Base-by-base conservation (phyloP, 177 flowering plant species). In the Vitis hybrid region DNA sequence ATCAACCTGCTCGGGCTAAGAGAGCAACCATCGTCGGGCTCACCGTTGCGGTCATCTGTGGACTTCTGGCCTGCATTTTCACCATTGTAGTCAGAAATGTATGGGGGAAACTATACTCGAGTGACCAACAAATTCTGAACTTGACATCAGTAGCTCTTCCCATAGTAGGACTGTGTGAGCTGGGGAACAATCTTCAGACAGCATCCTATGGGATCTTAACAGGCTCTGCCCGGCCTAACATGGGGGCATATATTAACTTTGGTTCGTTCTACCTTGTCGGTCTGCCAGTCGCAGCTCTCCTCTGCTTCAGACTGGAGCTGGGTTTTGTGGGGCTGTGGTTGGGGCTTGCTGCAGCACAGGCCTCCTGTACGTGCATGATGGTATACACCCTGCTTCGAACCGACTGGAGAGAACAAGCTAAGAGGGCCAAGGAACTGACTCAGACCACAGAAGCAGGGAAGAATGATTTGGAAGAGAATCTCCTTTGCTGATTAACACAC, bases 121-220 rank as follows among this genome's bases (percentile, higher is more conserved):
- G 59, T 16, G 86, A 88, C 8, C 15, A 74, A 3, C 66, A 78
- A 22, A 78, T 80, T 64, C 79, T 85, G 12, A 63, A 59, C 14
- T 68, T 86, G 56, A 78, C 83, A 5, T 62, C 86, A 22, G 58
- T 64, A 5, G 81, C 79, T 7, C 74, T 86, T 57, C 92, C 89
- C 3, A 77, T 85, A 33, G 16, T 80, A 1, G 90, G 92, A 1
- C 59, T 88, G 1, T 86, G 85, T 63, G 90, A 88, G 70, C 76
- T 88, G 1, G 89, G 90, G 14, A 88, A 88, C 70, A 74, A 86
- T 26, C 83, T 85, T 0, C 90, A 88, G 60, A 88, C 92, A 57
- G 81, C 88, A 5, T 87, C 83, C 10, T 82, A 87, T 50, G 89
- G 92, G 5, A 77, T 82, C n/a, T 65, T 88, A 51, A 64, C 70